Percentiles rank a stretch among this genome's conserved stretches.
Conservation (phyloP, 1,284 basidiomycete species). For the Melampsora larici-populina region DNA sequence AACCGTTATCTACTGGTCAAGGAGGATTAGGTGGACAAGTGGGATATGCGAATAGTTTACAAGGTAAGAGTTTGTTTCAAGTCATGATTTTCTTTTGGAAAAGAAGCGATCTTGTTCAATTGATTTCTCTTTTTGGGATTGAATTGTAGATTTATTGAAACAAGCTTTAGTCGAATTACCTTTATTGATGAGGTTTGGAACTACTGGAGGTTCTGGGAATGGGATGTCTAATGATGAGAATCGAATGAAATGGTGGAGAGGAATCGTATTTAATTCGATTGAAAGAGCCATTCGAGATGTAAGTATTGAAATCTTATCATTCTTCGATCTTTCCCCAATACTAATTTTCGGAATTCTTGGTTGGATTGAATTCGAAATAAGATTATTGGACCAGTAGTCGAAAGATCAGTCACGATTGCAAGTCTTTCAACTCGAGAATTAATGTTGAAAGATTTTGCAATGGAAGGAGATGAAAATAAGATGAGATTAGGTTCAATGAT, state of each 20-base stretch:
- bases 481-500: slow-evolving; percentile 86
- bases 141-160: slow-evolving; percentile 57
- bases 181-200: slow-evolving; percentile 70
- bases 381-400: slow-evolving; percentile 96
- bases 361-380: too few species aligned
- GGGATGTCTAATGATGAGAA: slow-evolving; percentile 62
- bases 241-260: slow-evolving; percentile 77
- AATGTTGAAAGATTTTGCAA: slow-evolving; percentile 93
- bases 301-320: background rate
- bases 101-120: background rate
- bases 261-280: slow-evolving; percentile 84
- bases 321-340: background rate
- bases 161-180: slow-evolving; percentile 71
- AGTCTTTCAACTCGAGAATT: slow-evolving; percentile 95
- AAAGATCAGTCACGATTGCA: slow-evolving; percentile 98
- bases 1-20: background rate
- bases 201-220: slow-evolving; percentile 48
- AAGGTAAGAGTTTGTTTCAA: slow-evolving; percentile 24
- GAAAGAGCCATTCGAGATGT: slow-evolving; percentile 86
- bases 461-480: slow-evolving; percentile 85
- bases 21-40: slow-evolving; percentile 30
- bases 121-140: background rate
- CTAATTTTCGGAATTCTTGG: background rate
- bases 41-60: slow-evolving; percentile 38
- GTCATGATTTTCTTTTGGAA: background rate